Base-by-base conservation (phyloP, 257 asterid genomes). In the Jaltomata sinuosa region DNA sequence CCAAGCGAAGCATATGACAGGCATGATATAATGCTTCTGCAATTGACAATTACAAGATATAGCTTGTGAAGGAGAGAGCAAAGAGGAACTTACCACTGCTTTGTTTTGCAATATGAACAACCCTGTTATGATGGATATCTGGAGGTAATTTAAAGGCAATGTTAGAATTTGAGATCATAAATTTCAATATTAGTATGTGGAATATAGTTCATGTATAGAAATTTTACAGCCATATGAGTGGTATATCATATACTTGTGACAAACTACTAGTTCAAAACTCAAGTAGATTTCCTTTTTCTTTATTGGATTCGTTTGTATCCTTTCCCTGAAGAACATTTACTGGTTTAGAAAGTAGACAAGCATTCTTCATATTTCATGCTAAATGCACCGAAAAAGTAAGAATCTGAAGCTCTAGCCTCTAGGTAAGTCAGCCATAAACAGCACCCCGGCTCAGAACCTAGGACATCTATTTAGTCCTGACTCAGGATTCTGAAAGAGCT, bases 51-150 rank as follows among this genome's bases (percentile, higher is more conserved):
- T 25, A 67, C 47, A 67, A 67, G 25, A 32, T 32, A 65, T 14
- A 71, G 1, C 31, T 11, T 15, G 16, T 11, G 1, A 19, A 47
- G 36, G 50, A 84, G 53, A 6, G 34, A 69, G 14, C 25, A 62
- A 38, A 86, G 50, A 42, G 52, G n/a, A 85, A 85, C 87, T 85
- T 89, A 95, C 98, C 93, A 95, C 98, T 47, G 97, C 95, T 83
- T 91, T 89, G 88, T 95, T 95, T 86, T 93, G 98, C 89, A 95
- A 87, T 79, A 95, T 97, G 84, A 94, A 87, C 85, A 92, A 80
- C 45, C 97, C 95, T 6, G 98, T 95, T 4, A 93, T 88, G 84
- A 95, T 95, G 83, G 97, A 87, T 21, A 90, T 80, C 98, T 95
- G 97, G 45, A 65, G 61, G 3, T 69, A 55, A 69, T 79, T 80